Evolutionary conservation across 2,329 filamentous ascomycete species (phyloP).

Genomic region (Pestalotiopsis sp.): DNA sequence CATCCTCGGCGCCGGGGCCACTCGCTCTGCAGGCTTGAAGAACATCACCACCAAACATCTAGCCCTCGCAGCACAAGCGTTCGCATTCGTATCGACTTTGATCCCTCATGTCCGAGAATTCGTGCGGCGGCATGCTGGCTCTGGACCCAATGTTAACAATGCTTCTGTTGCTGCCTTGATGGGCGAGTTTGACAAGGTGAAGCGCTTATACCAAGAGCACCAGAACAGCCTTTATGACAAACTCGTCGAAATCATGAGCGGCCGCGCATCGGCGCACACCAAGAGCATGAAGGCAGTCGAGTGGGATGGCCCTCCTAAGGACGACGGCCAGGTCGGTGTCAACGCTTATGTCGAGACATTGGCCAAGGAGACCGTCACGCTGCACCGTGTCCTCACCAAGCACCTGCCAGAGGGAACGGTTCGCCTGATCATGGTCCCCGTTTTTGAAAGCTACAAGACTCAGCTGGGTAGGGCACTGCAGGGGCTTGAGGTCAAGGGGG

Average conservation of each 20-base stretch:
- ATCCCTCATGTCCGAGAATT: slow-evolving; percentile 93
- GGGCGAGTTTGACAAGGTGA: slow-evolving; percentile 86
- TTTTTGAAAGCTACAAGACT: slow-evolving; percentile 80
- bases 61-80: slow-evolving; percentile 84
- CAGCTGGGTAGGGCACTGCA: slow-evolving; percentile 75
- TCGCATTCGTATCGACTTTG: slow-evolving; percentile 84
- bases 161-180: slow-evolving; percentile 62
- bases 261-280: slow-evolving; percentile 73
- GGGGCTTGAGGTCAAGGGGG: slow-evolving; percentile 66
- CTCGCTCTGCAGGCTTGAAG: slow-evolving; percentile 82
- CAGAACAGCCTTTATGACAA: slow-evolving; percentile 91
- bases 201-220: slow-evolving; percentile 83
- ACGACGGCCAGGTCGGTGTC: slow-evolving; percentile 37
- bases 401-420: slow-evolving; percentile 79
- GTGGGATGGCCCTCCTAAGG: slow-evolving; percentile 63
- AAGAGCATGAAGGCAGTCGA: slow-evolving; percentile 74
- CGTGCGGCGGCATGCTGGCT: slow-evolving; percentile 72
- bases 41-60: slow-evolving; percentile 97
- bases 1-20: slow-evolving; percentile 92
- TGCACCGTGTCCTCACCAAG: slow-evolving; percentile 82
- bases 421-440: slow-evolving; percentile 80
- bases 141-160: slow-evolving; percentile 40
- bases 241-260: slow-evolving; percentile 88
- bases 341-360: slow-evolving; percentile 85
- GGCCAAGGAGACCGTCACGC: slow-evolving; percentile 80